Evolutionary conservation across 192 early-diverging fungal genomes (phyloP).

Genomic region (Gamsiella multidivaricata): DNA sequence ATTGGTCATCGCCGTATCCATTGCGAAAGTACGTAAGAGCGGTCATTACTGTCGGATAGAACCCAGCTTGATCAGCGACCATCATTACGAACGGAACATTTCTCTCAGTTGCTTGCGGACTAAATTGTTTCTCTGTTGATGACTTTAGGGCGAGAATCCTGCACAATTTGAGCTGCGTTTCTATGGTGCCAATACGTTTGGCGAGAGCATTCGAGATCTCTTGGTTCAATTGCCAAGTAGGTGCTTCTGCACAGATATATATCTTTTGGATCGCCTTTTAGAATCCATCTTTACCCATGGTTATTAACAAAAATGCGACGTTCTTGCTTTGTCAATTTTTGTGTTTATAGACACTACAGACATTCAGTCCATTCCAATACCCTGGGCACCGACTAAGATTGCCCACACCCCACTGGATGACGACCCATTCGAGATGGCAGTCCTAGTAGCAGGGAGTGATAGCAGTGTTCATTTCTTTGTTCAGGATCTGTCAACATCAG

Average conservation of each 20-base stretch:
- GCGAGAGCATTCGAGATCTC: constrained; percentile 24
- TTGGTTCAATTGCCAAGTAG: constrained; percentile 33
- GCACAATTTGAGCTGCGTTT: constrained; percentile 39
- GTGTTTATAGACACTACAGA: constrained; percentile 26
- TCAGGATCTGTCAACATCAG: constrained; percentile 8
- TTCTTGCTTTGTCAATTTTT: not conserved
- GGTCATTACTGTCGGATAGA: no score
- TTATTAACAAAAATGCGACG: no score
- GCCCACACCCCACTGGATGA: constrained; percentile 35
- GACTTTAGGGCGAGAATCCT: constrained; percentile 25
- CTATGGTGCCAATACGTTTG: constrained; percentile 44
- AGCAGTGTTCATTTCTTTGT: constrained; percentile 46
- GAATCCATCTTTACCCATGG: not conserved
- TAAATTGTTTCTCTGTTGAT: not conserved
- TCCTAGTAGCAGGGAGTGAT: constrained; percentile 46
- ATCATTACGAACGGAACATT: no score
- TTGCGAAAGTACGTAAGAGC: constrained; percentile 50
- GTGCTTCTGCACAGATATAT: not conserved
- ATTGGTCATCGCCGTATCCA: constrained; percentile 23
- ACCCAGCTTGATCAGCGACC: no score
- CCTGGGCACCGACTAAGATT: constrained; percentile 51
- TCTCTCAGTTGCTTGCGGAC: no score
- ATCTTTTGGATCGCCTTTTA: not conserved
- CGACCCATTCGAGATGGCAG: constrained; percentile 47
- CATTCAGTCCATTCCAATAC: constrained; percentile 29